Base-by-base conservation (phyloP, 2,329 filamentous ascomycete species). In the Celoporthe dispersa region DNA sequence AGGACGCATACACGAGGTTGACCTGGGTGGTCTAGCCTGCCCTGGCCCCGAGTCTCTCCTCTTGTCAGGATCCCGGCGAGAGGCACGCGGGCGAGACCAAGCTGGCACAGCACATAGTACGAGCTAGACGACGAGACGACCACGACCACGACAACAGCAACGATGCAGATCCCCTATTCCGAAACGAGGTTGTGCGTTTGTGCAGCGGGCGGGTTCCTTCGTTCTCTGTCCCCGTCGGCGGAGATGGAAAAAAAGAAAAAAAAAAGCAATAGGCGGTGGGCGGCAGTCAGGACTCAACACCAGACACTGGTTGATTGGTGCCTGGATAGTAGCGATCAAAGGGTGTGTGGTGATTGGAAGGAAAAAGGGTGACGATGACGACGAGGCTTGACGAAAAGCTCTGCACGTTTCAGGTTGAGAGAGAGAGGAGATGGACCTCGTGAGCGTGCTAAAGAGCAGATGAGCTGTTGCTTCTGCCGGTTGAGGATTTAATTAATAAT, bases 361-460 rank as follows among this genome's bases (percentile, higher is more conserved):
- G 37, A 16, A 33, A 22, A 60, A 4, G 35, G 22, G 35, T n/a
- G n/a, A 39, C 31, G n/a, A 44, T 63, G 37, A n/a, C 39, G 12
- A 28, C 22, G 60, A 37, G 35, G 35, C 31, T 35, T 62, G 22
- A 25, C 16, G 14, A 33, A 11, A 19, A 25, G 37, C n/a, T 37
- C n/a, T 62, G 37, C 9, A 37, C 7, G 60, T 63, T 44, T 63
- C 60, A 63, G 16, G n/a, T 44, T 41, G 60, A 44, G 60, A 28
- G 37, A n/a, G 60, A 44, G 60, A 28, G 37, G 37, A 16, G 9
- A 14, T 3, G n/a, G n/a, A n/a, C 35, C 37, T n/a, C n/a, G 35
- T 25, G 12, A 19, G 35, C 39, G 37, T 19, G 37, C 37, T 19
- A 7, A 57, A 16, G 28, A 33, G 28, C 25, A 31, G 2, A 57